Evolutionary conservation across 192 early-diverging fungal genomes (phyloP).

Genomic region (Phlyctochytrium arcticum): DNA sequence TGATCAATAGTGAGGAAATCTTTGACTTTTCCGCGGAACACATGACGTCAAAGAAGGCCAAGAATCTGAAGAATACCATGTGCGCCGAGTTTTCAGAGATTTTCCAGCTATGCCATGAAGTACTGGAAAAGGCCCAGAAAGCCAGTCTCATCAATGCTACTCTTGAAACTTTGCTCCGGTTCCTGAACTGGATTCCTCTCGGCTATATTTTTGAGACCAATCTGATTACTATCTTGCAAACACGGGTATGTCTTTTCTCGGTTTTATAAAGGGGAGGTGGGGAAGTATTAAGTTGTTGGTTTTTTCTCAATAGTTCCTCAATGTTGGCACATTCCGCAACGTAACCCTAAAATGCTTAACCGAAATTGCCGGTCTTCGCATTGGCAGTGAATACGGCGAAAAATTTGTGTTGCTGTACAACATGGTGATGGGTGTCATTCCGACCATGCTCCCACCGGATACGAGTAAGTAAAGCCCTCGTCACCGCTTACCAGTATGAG

Average conservation of each 20-base stretch:
- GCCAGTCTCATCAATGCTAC: slow-evolving; percentile 88
- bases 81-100: slow-evolving; percentile 94
- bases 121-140: slow-evolving; percentile 87
- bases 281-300: neutral
- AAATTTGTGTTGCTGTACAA: slow-evolving; percentile 87
- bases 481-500: neutral
- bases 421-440: slow-evolving; percentile 68
- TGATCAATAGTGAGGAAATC: slow-evolving; percentile 96
- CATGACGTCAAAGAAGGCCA: slow-evolving; percentile 94
- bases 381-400: slow-evolving; percentile 72
- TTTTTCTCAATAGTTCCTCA: slow-evolving; percentile 79
- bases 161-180: slow-evolving; percentile 89
- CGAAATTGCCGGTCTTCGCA: slow-evolving; percentile 88
- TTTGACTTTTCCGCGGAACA: slow-evolving; percentile 99
- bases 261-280: neutral
- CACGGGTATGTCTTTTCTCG: slow-evolving; percentile 51
- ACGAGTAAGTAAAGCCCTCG: slow-evolving; percentile 47
- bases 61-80: slow-evolving; percentile 92
- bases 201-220: slow-evolving; percentile 98
- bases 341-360: slow-evolving; percentile 94
- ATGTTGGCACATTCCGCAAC: slow-evolving; percentile 83
- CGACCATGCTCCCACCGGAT: slow-evolving; percentile 62
- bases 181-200: slow-evolving; percentile 97
- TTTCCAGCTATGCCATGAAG: slow-evolving; percentile 90
- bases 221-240: slow-evolving; percentile 78